These are phyloP conservation scores for Lolium rigidum DNA, from an alignment of 176 grass and related monocot species.

Conservation along the genomic window DNA sequence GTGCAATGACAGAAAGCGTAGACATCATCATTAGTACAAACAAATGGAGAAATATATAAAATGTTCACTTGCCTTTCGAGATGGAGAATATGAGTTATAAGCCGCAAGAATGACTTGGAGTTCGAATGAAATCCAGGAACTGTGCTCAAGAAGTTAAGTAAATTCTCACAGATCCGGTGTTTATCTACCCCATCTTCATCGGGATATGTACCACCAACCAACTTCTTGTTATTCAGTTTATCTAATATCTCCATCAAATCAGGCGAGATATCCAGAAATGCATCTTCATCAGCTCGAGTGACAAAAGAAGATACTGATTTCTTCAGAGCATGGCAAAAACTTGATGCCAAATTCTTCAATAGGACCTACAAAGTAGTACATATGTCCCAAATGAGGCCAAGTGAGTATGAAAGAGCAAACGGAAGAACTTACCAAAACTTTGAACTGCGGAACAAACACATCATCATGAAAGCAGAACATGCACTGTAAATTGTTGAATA, in stretches of 20 bases:
- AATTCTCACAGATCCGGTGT: conserved; percentile 66
- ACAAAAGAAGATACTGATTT: conserved; percentile 56
- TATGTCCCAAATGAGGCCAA: conserved; percentile 40
- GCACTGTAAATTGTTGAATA: background rate
- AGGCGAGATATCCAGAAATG: conserved; percentile 55
- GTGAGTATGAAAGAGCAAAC: background rate
- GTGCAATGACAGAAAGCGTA: conserved; percentile 19
- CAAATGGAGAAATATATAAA: conserved; percentile 32
- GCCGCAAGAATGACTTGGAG: conserved; percentile 53
- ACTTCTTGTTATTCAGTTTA: conserved; percentile 50
- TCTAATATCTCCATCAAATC: conserved; percentile 70
- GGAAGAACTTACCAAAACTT: conserved; percentile 10
- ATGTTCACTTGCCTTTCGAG: conserved; percentile 78
- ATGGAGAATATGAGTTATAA: conserved; percentile 83
- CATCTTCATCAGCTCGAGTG: conserved; percentile 44
- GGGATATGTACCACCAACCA: conserved; percentile 36
- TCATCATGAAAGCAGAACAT: conserved; percentile 16
- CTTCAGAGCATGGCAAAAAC: conserved; percentile 67
- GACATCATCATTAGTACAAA: conserved; percentile 27
- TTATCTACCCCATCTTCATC: conserved; percentile 48
- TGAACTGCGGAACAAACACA: conserved; percentile 27
- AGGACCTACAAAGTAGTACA: conserved; percentile 57
- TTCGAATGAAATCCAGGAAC: conserved; percentile 77
- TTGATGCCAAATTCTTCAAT: conserved; percentile 72
- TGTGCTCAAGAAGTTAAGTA: conserved; percentile 68